Evolutionary conservation across 2,329 filamentous ascomycete species (phyloP), one percentile per base, ranked within the genome.

Genomic region (Leptographium galeiforme): DNA sequence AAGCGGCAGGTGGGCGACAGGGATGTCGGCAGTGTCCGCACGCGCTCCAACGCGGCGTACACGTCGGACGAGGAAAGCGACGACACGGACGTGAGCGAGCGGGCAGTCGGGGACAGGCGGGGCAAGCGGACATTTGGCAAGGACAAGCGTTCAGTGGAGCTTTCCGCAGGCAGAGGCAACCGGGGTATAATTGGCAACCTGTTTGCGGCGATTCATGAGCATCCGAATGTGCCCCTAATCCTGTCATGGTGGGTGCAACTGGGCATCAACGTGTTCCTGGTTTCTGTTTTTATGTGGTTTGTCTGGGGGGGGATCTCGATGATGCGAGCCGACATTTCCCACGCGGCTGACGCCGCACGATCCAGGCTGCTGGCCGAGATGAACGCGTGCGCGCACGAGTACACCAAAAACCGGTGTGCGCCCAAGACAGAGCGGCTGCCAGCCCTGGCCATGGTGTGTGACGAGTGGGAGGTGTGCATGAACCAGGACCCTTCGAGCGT

Each of bases 381-480:
- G 66, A 76, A 79, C 1, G 72, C 75, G 8, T 98, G 93, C 65
- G 77, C 79, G 2, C 77, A 79, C 41, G 76, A 91, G 58, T 98
- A 85, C 66, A 71, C 76, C 2, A 75, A 81, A 48, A 98, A 98
- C 63, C 74, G 76, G 40, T 98, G 93, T 66, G 78, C 76, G 1
- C 78, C 76, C 0, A 67, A 69, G 53, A 74, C 77, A 3, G 77
- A 77, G 18, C 77, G 85, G 14, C 69, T 85, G 4, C 91, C 90
- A 0, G 88, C 86, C 0, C 72, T 97, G 60, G 78, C 85, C 57
- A 70, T 69, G 0, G 71, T 85, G 5, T 98, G 93, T 66, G 78
- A 82, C 38, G 79, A 84, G 57, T 97, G 91, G 91, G 82, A 85
- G 58, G 73, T 80, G 36, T 97, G 93, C 68, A 95, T 95, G 88